Evolutionary conservation across 140 eudicot genomes (phyloP), one percentile per base, ranked within the genome.

Genomic region (Oenanthe javanica): DNA sequence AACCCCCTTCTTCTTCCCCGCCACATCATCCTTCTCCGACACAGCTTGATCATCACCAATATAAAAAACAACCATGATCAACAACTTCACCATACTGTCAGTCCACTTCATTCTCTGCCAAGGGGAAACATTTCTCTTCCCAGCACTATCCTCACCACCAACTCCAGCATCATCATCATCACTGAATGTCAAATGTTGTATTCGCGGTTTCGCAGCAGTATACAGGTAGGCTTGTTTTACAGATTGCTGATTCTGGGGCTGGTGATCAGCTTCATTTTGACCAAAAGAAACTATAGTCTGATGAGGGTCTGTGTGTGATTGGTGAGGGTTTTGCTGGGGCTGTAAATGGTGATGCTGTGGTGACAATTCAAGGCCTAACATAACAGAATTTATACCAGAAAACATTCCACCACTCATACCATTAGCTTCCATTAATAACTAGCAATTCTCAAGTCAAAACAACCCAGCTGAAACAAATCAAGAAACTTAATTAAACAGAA

Each of bases 71-170:
- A 89, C 91, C 96, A 90, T 90, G 9, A 94, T 92, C 85, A 94
- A 79, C 82, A 92, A 51, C 81, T 88, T 89, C 74, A 94, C 96
- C 98, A 94, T 94, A 51, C 81, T 85, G 79, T 94, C 98, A 16
- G 94, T 94, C 98, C 98, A 94, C 76, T 94, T 94, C 97, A 94
- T 92, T 50, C 98, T 86, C 51, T 94, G 97, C 98, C 98, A 94
- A 0, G 97, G 97, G 0, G 96, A 92, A 74, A 81, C 82, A 47
- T 87, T 86, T 51, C 80, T 87, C 80, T 87, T 79, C 42, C 81
- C 94, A 47, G 80, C 89, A 49, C 72, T 82, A 80, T 79, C 86
- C 63, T 87, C 88, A 38, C 85, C 79, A 15, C 79, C 57, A 40
- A 36, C 54, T 12, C 82, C 87, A 1, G 82, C 88, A 42, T 89